phyloP scores from a whole-genome alignment of 768 basidiomycete genomes.

The Mycena pura region DNA sequence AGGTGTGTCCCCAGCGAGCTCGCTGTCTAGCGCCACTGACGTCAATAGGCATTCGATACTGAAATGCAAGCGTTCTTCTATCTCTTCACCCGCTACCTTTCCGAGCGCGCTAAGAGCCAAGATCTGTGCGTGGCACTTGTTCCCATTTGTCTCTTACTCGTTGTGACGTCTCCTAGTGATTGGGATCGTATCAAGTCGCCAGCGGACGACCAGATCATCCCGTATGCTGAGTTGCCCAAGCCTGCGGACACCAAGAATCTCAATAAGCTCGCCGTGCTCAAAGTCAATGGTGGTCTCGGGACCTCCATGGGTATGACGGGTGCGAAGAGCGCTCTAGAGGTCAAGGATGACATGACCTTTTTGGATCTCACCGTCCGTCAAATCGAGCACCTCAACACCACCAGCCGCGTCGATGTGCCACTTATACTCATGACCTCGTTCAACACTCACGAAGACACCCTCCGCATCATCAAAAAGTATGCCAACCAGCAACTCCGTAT shows the following conservation, averaged over 20 bases:
- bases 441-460: conserved; percentile 96
- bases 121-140: conserved; percentile 70
- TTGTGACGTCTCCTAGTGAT: conserved; percentile 54
- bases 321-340: conserved; percentile 93
- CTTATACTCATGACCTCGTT: conserved; percentile 99
- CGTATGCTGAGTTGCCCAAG: conserved; percentile 75
- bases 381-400: conserved; percentile 94
- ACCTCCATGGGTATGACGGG: conserved; percentile 91
- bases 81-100: conserved; percentile 93
- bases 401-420: conserved; percentile 87
- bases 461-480: conserved; percentile 97
- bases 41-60: conserved; percentile 79
- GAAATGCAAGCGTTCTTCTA: conserved; percentile 98
- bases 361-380: conserved; percentile 93
- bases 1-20: conserved; percentile 52
- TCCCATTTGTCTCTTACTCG: neutral
- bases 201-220: conserved; percentile 82
- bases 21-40: conserved; percentile 30
- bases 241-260: conserved; percentile 68
- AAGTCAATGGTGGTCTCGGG: conserved; percentile 93
- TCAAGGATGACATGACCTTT: conserved; percentile 98
- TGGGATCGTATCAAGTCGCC: conserved; percentile 93
- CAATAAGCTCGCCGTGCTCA: conserved; percentile 93
- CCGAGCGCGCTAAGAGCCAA: conserved; percentile 84
- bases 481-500: conserved; percentile 94